These are phyloP conservation scores for Perkinsus chesapeaki DNA, from an alignment of 169 alveolate genomes.

Conservation along the genomic window DNA sequence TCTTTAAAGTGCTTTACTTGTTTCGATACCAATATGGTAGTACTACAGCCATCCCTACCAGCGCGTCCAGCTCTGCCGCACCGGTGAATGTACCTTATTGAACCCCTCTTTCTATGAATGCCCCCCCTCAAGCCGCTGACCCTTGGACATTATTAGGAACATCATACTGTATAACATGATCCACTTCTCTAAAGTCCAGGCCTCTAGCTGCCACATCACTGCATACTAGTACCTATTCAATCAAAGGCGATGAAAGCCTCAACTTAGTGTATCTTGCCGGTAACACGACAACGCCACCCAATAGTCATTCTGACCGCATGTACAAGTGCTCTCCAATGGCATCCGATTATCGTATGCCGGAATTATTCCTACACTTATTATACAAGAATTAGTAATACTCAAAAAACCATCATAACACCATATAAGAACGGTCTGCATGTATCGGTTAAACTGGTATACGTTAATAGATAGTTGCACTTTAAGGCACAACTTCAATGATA, in stretches of 20 bases:
- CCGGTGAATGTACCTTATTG: conserved; percentile 71
- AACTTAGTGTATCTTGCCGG: too few relatives aligned
- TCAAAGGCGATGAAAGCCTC: too few relatives aligned
- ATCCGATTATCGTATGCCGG: too few relatives aligned
- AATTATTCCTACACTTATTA: too few relatives aligned
- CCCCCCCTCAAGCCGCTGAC: background rate
- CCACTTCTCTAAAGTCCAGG: conserved; percentile 75
- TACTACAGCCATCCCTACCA: conserved; percentile 70
- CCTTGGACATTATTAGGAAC: conserved; percentile 50
- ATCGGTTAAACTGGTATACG: too few relatives aligned
- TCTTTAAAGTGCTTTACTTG: background rate
- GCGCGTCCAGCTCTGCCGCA: conserved; percentile 85
- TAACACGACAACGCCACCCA: conserved; percentile 7
- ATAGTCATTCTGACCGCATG: background rate
- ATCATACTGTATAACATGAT: conserved; percentile 71
- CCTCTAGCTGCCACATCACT: conserved; percentile 82
- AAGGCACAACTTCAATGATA: too few relatives aligned
- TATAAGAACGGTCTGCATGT: too few relatives aligned
- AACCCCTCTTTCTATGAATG: background rate
- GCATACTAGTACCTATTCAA: conserved; percentile 72
- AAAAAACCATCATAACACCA: too few relatives aligned
- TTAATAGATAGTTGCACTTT: too few relatives aligned
- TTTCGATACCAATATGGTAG: conserved; percentile 32
- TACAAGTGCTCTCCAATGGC: too few relatives aligned
- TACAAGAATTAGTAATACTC: too few relatives aligned